Base-by-base conservation (phyloP, 768 basidiomycete genomes). In the Rossbeevera mucosa region DNA sequence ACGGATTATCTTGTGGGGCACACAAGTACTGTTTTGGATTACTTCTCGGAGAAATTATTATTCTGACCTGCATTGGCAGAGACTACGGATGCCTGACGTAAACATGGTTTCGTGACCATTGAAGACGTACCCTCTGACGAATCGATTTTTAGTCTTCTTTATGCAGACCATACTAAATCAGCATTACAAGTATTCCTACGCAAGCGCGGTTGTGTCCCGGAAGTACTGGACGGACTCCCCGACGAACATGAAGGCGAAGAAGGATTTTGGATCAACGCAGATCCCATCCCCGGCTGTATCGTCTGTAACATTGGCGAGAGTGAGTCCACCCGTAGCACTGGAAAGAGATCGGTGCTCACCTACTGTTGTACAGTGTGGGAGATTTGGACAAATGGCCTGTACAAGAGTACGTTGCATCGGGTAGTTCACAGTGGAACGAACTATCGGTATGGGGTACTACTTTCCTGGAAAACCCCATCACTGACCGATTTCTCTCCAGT, bases 241-340 rank as follows among this genome's bases (percentile, higher is more conserved):
- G 62, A 68, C 2, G 80, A 86, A 59, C 75, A 82, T 28, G 80
- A 80, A 4, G 67, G 71, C 22, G 78, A 82, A 53, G 74, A 79
- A 48, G 86, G 88, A 2, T 57, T 75, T 2, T 95, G 93, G 92
- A 85, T 94, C 47, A 80, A 81, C 44, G 92, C 90, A 0, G 85
- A 93, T 66, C 94, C 94, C 0, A 78, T 90, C 20, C 83, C 82
- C 13, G 86, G 84, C 8, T 90, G 88, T 57, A 74, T 95, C 7
- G 89, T 96, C 18, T 92, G 91, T 67, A 96, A 96, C 61, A 85
- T 96, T 36, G 93, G 93, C 21, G 88, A 91, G 75, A 95, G 92
- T 89, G 53, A 65, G 85, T 71, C 26, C 9, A 33, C 48, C 38
- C 24, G 20, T 30, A 30, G 26, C 16, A 12, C 9, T 28, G 9